These are phyloP conservation scores for Apium graveolens DNA, from an alignment of 129 eudicot species.

Conservation along the genomic window DNA sequence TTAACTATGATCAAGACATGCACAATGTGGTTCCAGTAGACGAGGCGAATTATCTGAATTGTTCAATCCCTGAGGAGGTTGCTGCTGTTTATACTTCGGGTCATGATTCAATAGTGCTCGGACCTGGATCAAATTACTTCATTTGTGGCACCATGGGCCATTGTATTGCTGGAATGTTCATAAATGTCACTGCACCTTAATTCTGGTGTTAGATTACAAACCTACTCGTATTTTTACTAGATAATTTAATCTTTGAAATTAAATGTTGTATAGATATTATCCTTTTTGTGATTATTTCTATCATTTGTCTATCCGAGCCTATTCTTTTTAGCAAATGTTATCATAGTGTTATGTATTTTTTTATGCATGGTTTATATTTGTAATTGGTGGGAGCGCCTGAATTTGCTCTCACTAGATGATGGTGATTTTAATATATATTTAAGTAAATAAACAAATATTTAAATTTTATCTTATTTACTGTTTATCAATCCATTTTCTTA, in stretches of 20 bases:
- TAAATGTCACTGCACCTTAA: constrained; percentile 20
- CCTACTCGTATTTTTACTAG: neutral
- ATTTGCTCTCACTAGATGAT: no score
- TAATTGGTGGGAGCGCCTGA: no score
- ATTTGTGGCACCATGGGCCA: constrained; percentile 33
- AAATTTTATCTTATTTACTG: no score
- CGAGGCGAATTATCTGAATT: constrained; percentile 12
- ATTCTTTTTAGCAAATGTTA: no score
- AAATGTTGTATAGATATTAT: neutral
- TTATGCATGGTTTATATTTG: no score
- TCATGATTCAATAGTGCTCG: constrained; percentile 18
- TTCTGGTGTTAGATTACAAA: neutral
- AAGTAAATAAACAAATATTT: no score
- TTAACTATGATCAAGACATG: constrained; percentile 8
- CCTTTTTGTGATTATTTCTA: neutral
- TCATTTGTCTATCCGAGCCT: neutral
- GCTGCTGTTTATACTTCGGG: constrained; percentile 15
- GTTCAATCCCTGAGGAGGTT: constrained; percentile 8
- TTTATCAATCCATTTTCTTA: no score
- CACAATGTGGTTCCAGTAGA: constrained; percentile 29
- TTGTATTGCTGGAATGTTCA: constrained; percentile 25
- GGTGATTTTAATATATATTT: no score
- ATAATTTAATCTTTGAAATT: neutral
- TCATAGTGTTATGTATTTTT: no score
- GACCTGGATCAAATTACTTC: constrained; percentile 24